phyloP scores from a whole-genome alignment of 768 basidiomycete species.

The Boletellus emodensis region DNA sequence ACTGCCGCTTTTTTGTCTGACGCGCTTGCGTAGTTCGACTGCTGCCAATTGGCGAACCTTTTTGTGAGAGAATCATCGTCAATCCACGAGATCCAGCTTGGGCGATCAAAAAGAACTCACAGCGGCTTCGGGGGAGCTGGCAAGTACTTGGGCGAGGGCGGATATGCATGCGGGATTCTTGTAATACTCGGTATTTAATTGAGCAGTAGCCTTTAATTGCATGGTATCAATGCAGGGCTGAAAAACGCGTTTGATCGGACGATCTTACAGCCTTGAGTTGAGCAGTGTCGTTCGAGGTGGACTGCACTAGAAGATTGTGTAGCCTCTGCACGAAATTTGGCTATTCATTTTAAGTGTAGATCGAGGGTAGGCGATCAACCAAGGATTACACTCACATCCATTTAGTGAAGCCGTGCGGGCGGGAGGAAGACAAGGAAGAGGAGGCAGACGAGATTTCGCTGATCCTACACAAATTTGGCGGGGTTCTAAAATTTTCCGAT shows the following conservation, averaged over 20 bases:
- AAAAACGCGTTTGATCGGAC: slow-evolving; percentile 25
- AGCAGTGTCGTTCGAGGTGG: slow-evolving; percentile 77
- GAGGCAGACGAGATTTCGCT: slow-evolving; percentile 16
- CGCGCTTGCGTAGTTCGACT: slow-evolving; percentile 93
- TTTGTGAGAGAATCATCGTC: not conserved
- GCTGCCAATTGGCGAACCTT: slow-evolving; percentile 96
- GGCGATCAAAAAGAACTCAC: slow-evolving; percentile 46
- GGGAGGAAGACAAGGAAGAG: slow-evolving; percentile 27
- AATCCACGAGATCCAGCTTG: slow-evolving; percentile 4
- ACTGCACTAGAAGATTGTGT: slow-evolving; percentile 81
- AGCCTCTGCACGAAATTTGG: slow-evolving; percentile 73
- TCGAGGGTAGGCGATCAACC: not conserved
- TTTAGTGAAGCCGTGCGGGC: slow-evolving; percentile 20
- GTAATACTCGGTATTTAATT: slow-evolving; percentile 90
- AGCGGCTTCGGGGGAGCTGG: slow-evolving; percentile 75
- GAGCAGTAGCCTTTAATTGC: slow-evolving; percentile 72
- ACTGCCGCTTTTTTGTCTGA: slow-evolving; percentile 71
- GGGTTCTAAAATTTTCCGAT: slow-evolving; percentile 42
- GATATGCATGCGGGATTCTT: slow-evolving; percentile 88
- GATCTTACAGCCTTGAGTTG: slow-evolving; percentile 81
- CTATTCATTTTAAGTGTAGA: slow-evolving; percentile 33
- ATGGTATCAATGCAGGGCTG: slow-evolving; percentile 4
- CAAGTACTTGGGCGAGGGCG: slow-evolving; percentile 82
- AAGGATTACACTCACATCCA: slow-evolving; percentile 27
- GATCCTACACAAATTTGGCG: slow-evolving; percentile 50